phyloP scores from a whole-genome alignment of 441 rosid species.

The Pelargonium fulgidum region DNA sequence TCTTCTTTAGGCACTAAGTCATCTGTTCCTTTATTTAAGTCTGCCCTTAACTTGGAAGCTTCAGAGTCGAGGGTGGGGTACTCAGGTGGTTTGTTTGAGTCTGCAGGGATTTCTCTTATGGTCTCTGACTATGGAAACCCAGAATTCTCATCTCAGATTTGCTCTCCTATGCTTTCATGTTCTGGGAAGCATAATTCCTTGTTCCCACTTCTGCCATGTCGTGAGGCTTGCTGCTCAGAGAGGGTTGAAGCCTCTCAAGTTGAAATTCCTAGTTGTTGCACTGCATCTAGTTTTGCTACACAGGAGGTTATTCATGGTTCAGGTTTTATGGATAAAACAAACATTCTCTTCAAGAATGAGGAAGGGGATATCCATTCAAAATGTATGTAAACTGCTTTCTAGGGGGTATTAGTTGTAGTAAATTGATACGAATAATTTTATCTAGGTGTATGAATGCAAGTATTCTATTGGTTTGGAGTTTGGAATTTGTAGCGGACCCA shows the following conservation, averaged over 20 bases:
- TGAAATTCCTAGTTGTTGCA: slow-evolving; percentile 41
- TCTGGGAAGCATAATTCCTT: slow-evolving; percentile 45
- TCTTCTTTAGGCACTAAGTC: slow-evolving; percentile 20
- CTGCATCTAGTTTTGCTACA: slow-evolving; percentile 37
- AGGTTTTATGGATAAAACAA: slow-evolving; percentile 29
- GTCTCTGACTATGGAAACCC: slow-evolving; percentile 22
- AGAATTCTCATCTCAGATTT: slow-evolving; percentile 25
- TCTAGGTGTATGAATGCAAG: slow-evolving; percentile 9
- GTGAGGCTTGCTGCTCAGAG: slow-evolving; percentile 27
- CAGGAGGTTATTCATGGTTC: slow-evolving; percentile 29
- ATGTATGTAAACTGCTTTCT: slow-evolving; percentile 25
- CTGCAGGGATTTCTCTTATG: slow-evolving; percentile 7
- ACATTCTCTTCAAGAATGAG: slow-evolving; percentile 24
- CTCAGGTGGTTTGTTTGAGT: slow-evolving; percentile 26
- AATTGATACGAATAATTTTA: slow-evolving; percentile 12
- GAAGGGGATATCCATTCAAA: slow-evolving; percentile 24
- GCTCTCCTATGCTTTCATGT: slow-evolving; percentile 31
- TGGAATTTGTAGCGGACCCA: slow-evolving; percentile 8
- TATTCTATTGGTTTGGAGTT: not conserved
- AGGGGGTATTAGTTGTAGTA: slow-evolving; percentile 11
- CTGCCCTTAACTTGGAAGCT: slow-evolving; percentile 25
- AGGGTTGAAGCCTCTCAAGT: slow-evolving; percentile 33
- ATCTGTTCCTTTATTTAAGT: slow-evolving; percentile 10
- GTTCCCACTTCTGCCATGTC: slow-evolving; percentile 21
- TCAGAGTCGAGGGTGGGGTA: slow-evolving; percentile 25